Percentiles rank a stretch among this genome's conserved stretches.
Evolutionary conservation across 2,329 filamentous ascomycete genomes (phyloP).

Genomic region (Calonectria ilicicola): DNA sequence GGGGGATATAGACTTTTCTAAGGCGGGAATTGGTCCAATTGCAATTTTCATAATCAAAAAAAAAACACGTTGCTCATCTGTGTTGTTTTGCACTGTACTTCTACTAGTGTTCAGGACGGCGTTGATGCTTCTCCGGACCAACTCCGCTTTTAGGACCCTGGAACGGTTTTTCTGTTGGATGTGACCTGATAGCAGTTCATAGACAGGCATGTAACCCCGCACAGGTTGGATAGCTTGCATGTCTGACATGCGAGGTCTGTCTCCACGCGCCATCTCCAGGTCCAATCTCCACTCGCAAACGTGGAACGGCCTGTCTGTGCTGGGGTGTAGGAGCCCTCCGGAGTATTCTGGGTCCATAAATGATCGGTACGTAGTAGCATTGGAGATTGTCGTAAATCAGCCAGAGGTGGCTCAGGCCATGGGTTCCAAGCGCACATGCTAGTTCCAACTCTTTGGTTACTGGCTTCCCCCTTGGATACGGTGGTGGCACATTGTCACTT

Average conservation of each 20-base stretch:
- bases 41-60: not conserved
- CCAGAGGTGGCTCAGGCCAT: slow-evolving; percentile 30
- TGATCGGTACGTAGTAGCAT: slow-evolving; percentile 26
- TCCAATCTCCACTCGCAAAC: slow-evolving; percentile 40
- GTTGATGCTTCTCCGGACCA: slow-evolving; percentile 28
- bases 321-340: slow-evolving; percentile 37
- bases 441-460: slow-evolving; percentile 19
- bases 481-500: slow-evolving; percentile 17
- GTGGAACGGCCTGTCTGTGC: slow-evolving; percentile 34
- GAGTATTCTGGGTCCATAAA: slow-evolving; percentile 37
- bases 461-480: not conserved
- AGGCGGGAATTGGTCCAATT: too few relatives aligned
- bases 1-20: not conserved
- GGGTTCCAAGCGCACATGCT: slow-evolving; percentile 29
- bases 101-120: slow-evolving; percentile 19
- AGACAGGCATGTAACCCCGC: slow-evolving; percentile 41
- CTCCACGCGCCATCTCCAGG: slow-evolving; percentile 31
- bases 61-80: slow-evolving; percentile 6
- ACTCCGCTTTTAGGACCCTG: not conserved
- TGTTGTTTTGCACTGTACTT: slow-evolving; percentile 23
- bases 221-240: slow-evolving; percentile 38
- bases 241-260: slow-evolving; percentile 40
- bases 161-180: slow-evolving; percentile 33
- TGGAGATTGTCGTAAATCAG: slow-evolving; percentile 40
- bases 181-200: slow-evolving; percentile 37